These are phyloP conservation scores for Claviceps humidiphila DNA, from an alignment of 2,329 filamentous ascomycete genomes.

Conservation along the genomic window DNA sequence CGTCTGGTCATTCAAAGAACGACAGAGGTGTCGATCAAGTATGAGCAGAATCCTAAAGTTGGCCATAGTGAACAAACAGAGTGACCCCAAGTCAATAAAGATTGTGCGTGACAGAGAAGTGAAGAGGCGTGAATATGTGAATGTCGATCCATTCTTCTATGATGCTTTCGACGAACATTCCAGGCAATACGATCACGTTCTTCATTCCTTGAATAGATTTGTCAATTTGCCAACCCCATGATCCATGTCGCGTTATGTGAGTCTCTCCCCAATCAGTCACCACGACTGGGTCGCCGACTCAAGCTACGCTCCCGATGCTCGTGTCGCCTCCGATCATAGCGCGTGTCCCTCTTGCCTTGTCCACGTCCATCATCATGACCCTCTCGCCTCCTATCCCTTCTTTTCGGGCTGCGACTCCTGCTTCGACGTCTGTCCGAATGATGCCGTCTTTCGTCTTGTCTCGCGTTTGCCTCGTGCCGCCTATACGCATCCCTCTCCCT, in stretches of 20 bases:
- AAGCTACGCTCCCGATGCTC: conserved; percentile 7
- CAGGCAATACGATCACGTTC: no score
- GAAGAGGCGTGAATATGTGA: background rate
- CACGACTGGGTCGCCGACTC: background rate
- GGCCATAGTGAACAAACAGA: background rate
- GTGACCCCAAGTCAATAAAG: background rate
- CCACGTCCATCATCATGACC: background rate
- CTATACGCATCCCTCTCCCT: conserved; percentile 9
- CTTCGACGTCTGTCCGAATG: conserved; percentile 2
- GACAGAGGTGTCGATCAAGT: conserved; percentile 3
- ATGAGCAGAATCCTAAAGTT: background rate
- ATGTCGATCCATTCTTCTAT: background rate
- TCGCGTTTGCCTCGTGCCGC: conserved; percentile 1
- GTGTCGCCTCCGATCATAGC: conserved; percentile 10
- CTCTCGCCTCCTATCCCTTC: conserved; percentile 12
- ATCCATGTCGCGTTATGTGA: background rate
- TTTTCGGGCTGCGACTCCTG: conserved; percentile 3
- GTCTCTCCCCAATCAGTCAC: background rate
- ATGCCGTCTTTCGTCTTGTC: conserved; percentile 3
- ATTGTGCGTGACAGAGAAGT: background rate
- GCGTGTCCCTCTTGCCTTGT: conserved; percentile 10
- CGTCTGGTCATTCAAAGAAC: conserved; percentile 4
- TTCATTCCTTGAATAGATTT: no score
- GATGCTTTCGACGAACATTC: background rate
- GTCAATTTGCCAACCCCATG: background rate